Evolutionary conservation across 805 yeast genomes (phyloP).

Genomic region (Starmerella vitae): DNA sequence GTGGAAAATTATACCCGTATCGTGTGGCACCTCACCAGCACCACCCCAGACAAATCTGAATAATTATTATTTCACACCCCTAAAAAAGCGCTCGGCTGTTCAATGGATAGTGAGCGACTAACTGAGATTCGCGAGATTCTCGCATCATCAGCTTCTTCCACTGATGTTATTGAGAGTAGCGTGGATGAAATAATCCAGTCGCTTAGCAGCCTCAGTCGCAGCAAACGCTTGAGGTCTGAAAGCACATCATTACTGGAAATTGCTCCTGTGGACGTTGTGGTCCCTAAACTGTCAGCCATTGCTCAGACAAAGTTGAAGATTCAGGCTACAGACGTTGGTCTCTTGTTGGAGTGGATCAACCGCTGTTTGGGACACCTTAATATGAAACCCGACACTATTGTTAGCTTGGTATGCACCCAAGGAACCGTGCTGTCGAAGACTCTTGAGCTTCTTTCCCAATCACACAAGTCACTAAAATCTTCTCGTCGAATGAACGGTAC

Average conservation of each 20-base stretch:
- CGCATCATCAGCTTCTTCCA: not conserved
- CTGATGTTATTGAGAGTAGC: not conserved
- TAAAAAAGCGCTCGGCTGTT: too few species aligned
- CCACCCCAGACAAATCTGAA: too few species aligned
- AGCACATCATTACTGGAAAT: not conserved
- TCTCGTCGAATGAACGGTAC: constrained; percentile 1
- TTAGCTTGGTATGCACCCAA: constrained; percentile 4
- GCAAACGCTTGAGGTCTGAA: constrained; percentile 3
- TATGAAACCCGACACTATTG: not conserved
- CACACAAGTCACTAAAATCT: constrained; percentile 3
- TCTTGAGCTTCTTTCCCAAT: not conserved
- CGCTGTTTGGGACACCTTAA: not conserved
- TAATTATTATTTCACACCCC: too few species aligned
- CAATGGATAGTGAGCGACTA: too few species aligned
- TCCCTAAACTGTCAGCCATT: constrained; percentile 1
- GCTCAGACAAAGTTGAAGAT: not conserved
- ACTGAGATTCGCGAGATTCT: not conserved
- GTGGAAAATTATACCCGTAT: not conserved
- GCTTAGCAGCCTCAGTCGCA: constrained; percentile 6
- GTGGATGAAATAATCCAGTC: constrained; percentile 2
- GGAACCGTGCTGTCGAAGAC: constrained; percentile 1
- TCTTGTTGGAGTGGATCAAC: constrained; percentile 8
- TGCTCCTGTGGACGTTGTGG: not conserved
- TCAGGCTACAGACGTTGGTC: constrained; percentile 8
- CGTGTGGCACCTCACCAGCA: too few species aligned